A percentile compares a stretch with the other conserved stretches of the same genome.
Conservation (phyloP, 345 rosid species). For the Laguncularia racemosa region DNA sequence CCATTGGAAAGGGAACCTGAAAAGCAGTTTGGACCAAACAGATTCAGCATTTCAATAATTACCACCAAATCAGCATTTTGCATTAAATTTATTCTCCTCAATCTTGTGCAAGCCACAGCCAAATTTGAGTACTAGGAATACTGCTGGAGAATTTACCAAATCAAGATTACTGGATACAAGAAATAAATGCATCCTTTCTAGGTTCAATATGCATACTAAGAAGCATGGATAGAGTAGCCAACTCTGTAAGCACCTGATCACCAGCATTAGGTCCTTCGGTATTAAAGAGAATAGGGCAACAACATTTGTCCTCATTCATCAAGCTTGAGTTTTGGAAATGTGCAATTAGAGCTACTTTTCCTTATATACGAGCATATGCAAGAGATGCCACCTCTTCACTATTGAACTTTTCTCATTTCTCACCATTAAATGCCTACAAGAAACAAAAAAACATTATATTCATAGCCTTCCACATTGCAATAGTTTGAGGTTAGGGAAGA, state of each 20-base stretch:
- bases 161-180: background rate
- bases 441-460: slow-evolving; percentile 1
- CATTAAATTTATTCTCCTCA: no score
- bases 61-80: no score
- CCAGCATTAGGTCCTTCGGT: slow-evolving; percentile 72
- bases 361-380: slow-evolving; percentile 75
- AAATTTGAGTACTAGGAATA: no score
- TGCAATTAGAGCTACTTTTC: slow-evolving; percentile 59
- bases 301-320: slow-evolving; percentile 75
- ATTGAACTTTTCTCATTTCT: slow-evolving; percentile 84
- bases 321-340: slow-evolving; percentile 81
- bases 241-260: slow-evolving; percentile 40
- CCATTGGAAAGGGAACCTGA: slow-evolving; percentile 65
- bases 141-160: background rate
- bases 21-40: background rate
- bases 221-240: no score
- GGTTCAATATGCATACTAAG: background rate
- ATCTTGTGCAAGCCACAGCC: no score
- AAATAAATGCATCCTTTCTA: background rate
- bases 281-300: slow-evolving; percentile 65
- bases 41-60: no score
- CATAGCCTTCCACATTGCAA: background rate
- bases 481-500: background rate
- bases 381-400: slow-evolving; percentile 70
- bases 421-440: slow-evolving; percentile 56